phyloP scores from a whole-genome alignment of 495 filamentous ascomycete genomes.

The Bathelium albidoporum region DNA sequence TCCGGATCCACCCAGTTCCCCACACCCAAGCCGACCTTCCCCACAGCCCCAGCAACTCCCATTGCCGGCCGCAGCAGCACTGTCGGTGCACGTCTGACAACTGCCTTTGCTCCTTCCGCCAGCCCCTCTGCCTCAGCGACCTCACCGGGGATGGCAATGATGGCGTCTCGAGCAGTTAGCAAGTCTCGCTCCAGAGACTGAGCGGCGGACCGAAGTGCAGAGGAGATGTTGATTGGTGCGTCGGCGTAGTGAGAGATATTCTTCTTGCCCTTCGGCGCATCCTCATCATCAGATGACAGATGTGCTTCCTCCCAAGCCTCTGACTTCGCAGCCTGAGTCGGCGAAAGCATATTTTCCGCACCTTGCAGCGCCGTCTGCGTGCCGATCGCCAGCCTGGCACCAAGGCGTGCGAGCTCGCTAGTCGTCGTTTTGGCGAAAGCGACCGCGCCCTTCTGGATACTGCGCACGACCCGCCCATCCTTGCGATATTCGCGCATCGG shows the following conservation, averaged over 20 bases:
- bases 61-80: slow-evolving; percentile 85
- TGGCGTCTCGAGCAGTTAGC: slow-evolving; percentile 71
- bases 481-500: slow-evolving; percentile 89
- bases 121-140: slow-evolving; percentile 78
- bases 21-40: slow-evolving; percentile 83
- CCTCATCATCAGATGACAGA: slow-evolving; percentile 43
- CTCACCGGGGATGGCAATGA: slow-evolving; percentile 89
- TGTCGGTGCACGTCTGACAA: slow-evolving; percentile 74
- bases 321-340: slow-evolving; percentile 20
- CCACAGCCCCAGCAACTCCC: slow-evolving; percentile 80
- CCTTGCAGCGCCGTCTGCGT: slow-evolving; percentile 84
- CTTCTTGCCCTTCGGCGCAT: slow-evolving; percentile 43
- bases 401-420: slow-evolving; percentile 80
- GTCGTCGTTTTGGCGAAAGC: slow-evolving; percentile 89
- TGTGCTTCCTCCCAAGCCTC: slow-evolving; percentile 56
- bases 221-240: slow-evolving; percentile 76
- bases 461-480: slow-evolving; percentile 84
- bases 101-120: slow-evolving; percentile 67
- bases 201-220: slow-evolving; percentile 75
- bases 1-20: slow-evolving; percentile 83
- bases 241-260: slow-evolving; percentile 81
- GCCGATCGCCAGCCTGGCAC: slow-evolving; percentile 89
- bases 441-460: slow-evolving; percentile 78
- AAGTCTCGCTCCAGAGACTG: slow-evolving; percentile 77
- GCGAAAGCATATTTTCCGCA: slow-evolving; percentile 65